Evolutionary conservation across 805 yeast species (phyloP), one percentile per base, ranked within the genome.

Genomic region (Lachancea nothofagi): DNA sequence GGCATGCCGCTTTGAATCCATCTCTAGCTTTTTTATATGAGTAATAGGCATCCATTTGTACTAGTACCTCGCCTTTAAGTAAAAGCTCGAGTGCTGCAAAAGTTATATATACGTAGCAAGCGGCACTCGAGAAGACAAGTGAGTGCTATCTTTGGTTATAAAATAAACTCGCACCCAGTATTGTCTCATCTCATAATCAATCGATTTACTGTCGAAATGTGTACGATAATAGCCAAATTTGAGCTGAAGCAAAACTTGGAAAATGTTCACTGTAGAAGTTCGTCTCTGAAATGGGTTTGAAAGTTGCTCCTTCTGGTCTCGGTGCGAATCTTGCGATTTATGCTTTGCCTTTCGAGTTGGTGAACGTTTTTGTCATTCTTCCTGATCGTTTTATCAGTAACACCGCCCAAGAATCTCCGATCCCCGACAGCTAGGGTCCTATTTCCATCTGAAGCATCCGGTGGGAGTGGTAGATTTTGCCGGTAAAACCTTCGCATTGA

Each of bases 251-350:
- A 9, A 9, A 27, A 8, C 15, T 13, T 14, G 7, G 12, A 8
- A 8, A 14, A 10, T 15, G 13, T 12, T 29, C 29, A 36, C 23
- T 36, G 40, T 23, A 86, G 67, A 50, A 84, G 62, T 55, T 77
- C 80, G 57, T 87, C 95, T 57, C 95, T 74, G 69, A 64, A 86
- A 58, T 93, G 95, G 22, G 78, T 76, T 71, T 90, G 96, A 71
- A 78, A 74, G 64, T 90, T 93, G 59, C 79, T 68, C 57, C 77
- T 77, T 61, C 77, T 83, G 41, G 77, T 74, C 22, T 85, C 83
- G 46, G 78, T 66, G 27, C 64, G 58, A 38, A 68, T 47, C 18
- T 62, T 53, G 45, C 59, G 61, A 45, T 64, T 62, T 46, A 64
- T 65, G 55, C 66, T 66, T 62, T 63, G 71, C 67, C 66, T 66